Percentiles rank a stretch among this genome's conserved stretches.
These are phyloP conservation scores for Xerocomus spinulosus DNA, from an alignment of 768 basidiomycete species.

Conservation along the genomic window DNA sequence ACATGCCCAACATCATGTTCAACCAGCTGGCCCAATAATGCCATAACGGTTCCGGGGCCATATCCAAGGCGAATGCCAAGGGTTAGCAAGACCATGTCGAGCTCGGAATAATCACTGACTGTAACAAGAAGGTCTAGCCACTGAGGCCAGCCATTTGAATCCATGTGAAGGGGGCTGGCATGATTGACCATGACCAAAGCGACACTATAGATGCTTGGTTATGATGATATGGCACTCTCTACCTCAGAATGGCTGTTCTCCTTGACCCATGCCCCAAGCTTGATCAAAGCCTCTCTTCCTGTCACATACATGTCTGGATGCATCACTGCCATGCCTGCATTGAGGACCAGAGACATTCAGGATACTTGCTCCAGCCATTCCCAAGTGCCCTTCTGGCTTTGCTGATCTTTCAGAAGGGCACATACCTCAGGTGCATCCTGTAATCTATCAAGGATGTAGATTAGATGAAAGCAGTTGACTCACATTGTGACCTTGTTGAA, in stretches of 20 bases:
- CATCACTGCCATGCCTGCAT: no score
- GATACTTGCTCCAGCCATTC: no score
- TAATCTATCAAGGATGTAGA: no score
- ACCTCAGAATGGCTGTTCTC: neutral
- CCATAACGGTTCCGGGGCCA: neutral
- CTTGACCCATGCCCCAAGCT: no score
- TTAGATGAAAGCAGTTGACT: no score
- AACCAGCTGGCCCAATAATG: neutral
- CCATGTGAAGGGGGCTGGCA: neutral
- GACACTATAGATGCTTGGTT: neutral
- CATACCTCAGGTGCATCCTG: neutral
- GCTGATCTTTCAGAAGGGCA: no score
- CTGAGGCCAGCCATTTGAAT: neutral
- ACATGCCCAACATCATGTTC: neutral
- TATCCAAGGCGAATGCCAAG: neutral
- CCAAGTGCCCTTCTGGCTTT: no score
- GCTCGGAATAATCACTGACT: neutral
- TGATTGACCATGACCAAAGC: neutral
- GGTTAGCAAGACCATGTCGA: neutral
- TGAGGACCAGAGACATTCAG: no score
- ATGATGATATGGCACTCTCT: neutral
- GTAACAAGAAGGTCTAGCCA: neutral
- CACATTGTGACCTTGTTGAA: neutral
- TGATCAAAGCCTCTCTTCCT: no score
- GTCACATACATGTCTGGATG: no score